These are phyloP conservation scores for Boletus rubropictus DNA, from an alignment of 768 basidiomycete genomes.

Conservation along the genomic window DNA sequence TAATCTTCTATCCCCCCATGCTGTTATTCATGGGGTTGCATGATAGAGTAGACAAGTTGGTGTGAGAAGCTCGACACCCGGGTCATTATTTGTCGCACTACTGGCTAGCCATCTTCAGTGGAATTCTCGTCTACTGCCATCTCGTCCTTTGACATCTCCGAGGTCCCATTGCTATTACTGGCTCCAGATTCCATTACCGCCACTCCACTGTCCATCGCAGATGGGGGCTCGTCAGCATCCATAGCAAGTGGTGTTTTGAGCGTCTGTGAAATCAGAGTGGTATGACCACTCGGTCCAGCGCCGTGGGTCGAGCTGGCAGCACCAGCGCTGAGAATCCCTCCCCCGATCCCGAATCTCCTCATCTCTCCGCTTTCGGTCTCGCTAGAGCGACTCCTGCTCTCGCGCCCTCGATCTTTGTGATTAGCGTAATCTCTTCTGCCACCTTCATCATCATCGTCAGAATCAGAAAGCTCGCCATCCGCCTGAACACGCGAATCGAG, in stretches of 20 bases:
- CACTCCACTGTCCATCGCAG: conserved; percentile 17
- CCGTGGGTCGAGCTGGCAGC: conserved; percentile 53
- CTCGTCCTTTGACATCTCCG: conserved; percentile 21
- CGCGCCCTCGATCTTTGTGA: conserved; percentile 48
- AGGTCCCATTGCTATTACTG: conserved; percentile 13
- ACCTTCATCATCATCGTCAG: conserved; percentile 95
- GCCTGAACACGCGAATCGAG: conserved; percentile 78
- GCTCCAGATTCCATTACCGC: conserved; percentile 10
- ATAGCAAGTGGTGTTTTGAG: conserved; percentile 24
- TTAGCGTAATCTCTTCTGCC: conserved; percentile 65
- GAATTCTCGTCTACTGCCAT: conserved; percentile 23
- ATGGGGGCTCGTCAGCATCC: conserved; percentile 31
- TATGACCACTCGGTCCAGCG: conserved; percentile 70
- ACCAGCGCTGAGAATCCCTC: conserved; percentile 67
- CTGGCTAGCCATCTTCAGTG: conserved; percentile 7
- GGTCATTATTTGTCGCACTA: too few species aligned
- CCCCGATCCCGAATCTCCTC: conserved; percentile 58
- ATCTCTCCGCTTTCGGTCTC: conserved; percentile 40
- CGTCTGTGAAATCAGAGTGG: conserved; percentile 35
- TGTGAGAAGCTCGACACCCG: too few species aligned
- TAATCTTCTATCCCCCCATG: too few species aligned
- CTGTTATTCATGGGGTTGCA: too few species aligned
- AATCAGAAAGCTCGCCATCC: conserved; percentile 91
- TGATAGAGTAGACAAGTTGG: too few species aligned
- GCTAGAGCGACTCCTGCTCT: conserved; percentile 37